Percentiles rank a stretch among this genome's conserved stretches.
These are phyloP conservation scores for Podospora australis DNA, from an alignment of 495 filamentous ascomycete species.

Conservation along the genomic window DNA sequence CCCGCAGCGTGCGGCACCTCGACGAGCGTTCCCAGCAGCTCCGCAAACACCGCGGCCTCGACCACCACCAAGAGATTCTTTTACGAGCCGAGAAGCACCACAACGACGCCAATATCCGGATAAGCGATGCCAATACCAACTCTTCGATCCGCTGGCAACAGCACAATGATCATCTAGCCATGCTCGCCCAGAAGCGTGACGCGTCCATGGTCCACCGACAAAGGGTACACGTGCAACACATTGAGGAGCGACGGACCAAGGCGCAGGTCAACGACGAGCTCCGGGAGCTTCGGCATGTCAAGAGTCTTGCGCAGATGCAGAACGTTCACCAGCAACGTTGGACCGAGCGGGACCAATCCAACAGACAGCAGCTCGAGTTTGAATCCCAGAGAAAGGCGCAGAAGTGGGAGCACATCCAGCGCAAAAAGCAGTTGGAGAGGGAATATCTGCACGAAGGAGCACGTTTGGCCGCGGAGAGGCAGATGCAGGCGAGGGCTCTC, in stretches of 20 bases:
- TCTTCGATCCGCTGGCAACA: conserved; percentile 14
- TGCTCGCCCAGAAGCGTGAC: conserved; percentile 11
- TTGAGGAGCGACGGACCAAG: conserved; percentile 7
- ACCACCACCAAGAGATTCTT: conserved; percentile 14
- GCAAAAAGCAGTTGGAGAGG: background rate
- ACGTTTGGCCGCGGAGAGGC: conserved; percentile 5
- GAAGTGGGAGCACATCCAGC: conserved; percentile 1
- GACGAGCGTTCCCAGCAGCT: conserved; percentile 16
- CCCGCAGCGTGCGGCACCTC: conserved; percentile 10
- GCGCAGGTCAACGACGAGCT: conserved; percentile 3
- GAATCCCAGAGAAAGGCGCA: conserved; percentile 3
- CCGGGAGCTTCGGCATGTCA: conserved; percentile 10
- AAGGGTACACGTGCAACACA: conserved; percentile 2
- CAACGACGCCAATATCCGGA: conserved; percentile 13
- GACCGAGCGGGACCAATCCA: conserved; percentile 1
- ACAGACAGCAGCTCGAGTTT: conserved; percentile 5
- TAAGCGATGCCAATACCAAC: conserved; percentile 11
- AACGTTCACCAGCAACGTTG: conserved; percentile 6
- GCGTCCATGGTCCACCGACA: conserved; percentile 10
- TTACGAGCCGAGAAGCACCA: conserved; percentile 14
- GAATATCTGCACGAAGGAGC: background rate
- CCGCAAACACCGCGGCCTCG: conserved; percentile 10
- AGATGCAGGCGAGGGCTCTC: conserved; percentile 1
- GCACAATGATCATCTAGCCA: conserved; percentile 15
- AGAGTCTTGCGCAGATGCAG: conserved; percentile 9